Evolutionary conservation across 495 filamentous ascomycete species (phyloP), one percentile per base, ranked within the genome.

Genomic region (Lophiotrema nucula): DNA sequence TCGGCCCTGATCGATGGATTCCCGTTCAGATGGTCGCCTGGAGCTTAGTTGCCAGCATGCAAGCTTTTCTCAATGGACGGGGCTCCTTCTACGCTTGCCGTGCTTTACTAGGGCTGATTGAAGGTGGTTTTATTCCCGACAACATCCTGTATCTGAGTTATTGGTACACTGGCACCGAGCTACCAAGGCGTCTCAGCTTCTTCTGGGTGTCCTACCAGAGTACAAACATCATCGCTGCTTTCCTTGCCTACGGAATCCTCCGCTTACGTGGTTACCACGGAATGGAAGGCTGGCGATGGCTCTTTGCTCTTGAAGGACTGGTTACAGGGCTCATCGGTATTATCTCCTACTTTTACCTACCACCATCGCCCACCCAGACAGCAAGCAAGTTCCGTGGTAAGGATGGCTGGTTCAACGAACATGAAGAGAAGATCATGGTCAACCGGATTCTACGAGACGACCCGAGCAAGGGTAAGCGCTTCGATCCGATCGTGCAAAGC

Each of bases 371-470:
- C 0, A 85, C 80, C 1, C 86, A 92, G 58, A 90, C 88, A 0
- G 75, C 74, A 18, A 84, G 81, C 33, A 76, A 77, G 67, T 81
- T 88, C 62, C 78, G 87, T 1, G 86, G 87, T 0, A 86, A 84
- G 53, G 72, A 86, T 1, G 87, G 87, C 10, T 89, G 85, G 85
- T 89, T 89, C 65, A 81, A 71, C 10, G 83, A 85, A 19, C 24
- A 43, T 13, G 58, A 63, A 59, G 52, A 58, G 21, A 76, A 70
- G 3, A 88, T 90, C 55, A 79, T 91, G 25, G 84, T 88, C 5
- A 91, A 88, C 53, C 79, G 88, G 2, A 76, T 88, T 2, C 69
- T 90, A 19, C 79, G 84, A 23, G 86, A 88, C 44, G 85, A 88
- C 58, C 86, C 86, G 0, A 79, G 76, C 43, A 88, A 88, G 67